Base-by-base conservation (phyloP, 805 yeast species). In the Candida ortonii region DNA sequence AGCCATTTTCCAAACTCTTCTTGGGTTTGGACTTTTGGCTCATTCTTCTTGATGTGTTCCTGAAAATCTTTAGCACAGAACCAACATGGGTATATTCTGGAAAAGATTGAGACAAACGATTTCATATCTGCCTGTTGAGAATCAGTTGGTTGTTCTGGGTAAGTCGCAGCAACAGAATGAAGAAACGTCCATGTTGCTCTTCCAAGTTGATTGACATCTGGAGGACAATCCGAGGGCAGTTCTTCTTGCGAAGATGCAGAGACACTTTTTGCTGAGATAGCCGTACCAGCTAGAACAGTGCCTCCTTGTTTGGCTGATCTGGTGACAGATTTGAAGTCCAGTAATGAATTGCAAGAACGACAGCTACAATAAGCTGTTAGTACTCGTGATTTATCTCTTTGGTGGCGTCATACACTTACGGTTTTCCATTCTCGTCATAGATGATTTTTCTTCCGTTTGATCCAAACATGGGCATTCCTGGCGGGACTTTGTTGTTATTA, bases 51-150 rank as follows among this genome's bases (percentile, higher is more conserved):
- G 17, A 86, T 66, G 57, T 83, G 87, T 19, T 61, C 57, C 34
- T 76, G 70, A 60, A 93, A 87, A 55, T 90, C 97, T 22, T 73
- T 73, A 0, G 95, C 96, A 64, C 97, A 90, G 65, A 77, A 79
- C 84, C 89, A 81, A 59, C 98, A 90, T 2, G 98, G 98, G 53
- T 90, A 93, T 20, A 90, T 67, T 41, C 77, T 76, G 3, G 93
- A 78, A 52, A 93, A 86, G 3, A 84, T 62, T 3, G 62, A 63
- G 32, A 93, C 55, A 46, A 93, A 89, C 30, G 75, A 72, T 30
- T 62, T 65, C 79, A 90, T 74, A 42, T 87, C 95, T 4, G 57
- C 47, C 60, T 89, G 89, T 47, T 88, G 78, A 16, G 62, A 61
- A 2, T 50, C 50, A 4, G 73, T 52, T 2, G 98, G 94, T 0